Conservation (phyloP, 2,329 filamentous ascomycete genomes). For the Botrytis medusae region DNA sequence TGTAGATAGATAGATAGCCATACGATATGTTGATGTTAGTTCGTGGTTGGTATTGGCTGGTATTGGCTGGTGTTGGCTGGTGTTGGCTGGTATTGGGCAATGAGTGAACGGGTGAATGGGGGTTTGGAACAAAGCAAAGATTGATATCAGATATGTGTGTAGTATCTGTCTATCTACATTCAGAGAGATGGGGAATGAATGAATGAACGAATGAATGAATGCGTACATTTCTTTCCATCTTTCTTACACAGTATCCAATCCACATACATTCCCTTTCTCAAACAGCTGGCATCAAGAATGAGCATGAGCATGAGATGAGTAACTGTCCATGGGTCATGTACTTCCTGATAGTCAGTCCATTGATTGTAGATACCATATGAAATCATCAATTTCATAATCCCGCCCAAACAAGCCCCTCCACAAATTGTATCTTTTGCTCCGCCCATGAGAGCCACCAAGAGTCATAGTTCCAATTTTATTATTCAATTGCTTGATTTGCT, state of each 20-base stretch:
- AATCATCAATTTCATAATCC: background rate
- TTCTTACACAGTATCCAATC: background rate
- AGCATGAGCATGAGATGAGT: too few species aligned
- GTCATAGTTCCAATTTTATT: background rate
- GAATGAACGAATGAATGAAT: too few species aligned
- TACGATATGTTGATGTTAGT: background rate
- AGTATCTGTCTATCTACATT: too few species aligned
- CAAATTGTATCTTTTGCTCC: background rate
- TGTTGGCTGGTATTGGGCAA: background rate
- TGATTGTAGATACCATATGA: too few species aligned
- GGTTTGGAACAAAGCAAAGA: background rate
- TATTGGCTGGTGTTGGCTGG: background rate
- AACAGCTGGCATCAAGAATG: too few species aligned
- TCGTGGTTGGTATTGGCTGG: background rate
- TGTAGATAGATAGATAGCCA: background rate
- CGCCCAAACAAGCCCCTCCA: background rate
- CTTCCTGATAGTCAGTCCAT: too few species aligned
- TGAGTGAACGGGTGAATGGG: background rate
- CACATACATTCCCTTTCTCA: background rate
- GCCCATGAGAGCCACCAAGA: background rate
- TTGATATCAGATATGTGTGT: background rate
- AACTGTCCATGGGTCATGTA: too few species aligned
- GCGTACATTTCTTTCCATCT: too few species aligned
- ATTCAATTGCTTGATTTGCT: too few species aligned
- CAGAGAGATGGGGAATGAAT: too few species aligned